phyloP scores from a whole-genome alignment of 306 rosid genomes.

The Quercus engelmannii region DNA sequence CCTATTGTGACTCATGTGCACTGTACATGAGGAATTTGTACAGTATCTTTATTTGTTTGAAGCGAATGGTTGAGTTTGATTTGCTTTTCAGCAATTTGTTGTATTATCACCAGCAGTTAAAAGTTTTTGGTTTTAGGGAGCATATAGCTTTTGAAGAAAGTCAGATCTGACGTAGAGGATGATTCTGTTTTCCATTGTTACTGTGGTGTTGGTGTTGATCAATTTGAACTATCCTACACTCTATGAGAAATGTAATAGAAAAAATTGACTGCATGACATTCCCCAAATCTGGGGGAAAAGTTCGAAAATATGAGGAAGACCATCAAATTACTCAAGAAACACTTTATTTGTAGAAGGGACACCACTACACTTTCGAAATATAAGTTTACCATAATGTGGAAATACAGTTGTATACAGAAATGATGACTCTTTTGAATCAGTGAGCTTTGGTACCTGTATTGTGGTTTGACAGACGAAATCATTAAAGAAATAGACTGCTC shows the following conservation, averaged over 20 bases:
- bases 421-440: background rate
- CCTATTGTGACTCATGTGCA: background rate
- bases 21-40: background rate
- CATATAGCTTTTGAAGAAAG: background rate
- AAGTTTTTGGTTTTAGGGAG: background rate
- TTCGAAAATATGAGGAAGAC: background rate
- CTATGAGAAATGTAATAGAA: background rate
- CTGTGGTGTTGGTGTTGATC: background rate
- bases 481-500: too few relatives aligned
- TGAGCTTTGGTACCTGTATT: background rate
- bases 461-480: background rate
- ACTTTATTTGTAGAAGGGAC: background rate
- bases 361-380: background rate
- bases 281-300: background rate
- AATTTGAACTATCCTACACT: background rate
- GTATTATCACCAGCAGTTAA: background rate
- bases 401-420: background rate
- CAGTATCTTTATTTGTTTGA: background rate
- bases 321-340: background rate
- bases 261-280: background rate
- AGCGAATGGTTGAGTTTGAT: background rate
- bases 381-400: background rate
- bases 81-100: background rate
- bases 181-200: background rate
- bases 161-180: background rate